Conservation (phyloP, 1,284 basidiomycete species). For the Sanguinoderma infundibulare region DNA sequence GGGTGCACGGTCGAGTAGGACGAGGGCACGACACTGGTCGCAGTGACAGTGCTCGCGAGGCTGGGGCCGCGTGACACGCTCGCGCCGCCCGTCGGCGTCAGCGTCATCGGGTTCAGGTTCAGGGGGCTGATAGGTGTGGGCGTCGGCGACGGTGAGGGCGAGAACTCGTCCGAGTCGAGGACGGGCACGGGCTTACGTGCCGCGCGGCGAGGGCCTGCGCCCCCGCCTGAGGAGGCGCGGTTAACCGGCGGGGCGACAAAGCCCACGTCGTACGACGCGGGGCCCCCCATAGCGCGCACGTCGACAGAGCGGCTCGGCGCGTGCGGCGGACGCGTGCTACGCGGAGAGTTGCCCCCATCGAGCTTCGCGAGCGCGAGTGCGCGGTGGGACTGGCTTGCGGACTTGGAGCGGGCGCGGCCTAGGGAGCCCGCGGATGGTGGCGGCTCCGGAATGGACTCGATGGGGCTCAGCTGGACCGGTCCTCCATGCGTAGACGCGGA, state of each 20-base stretch:
- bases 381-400: conserved; percentile 28
- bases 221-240: conserved; percentile 24
- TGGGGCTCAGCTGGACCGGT: conserved; percentile 5
- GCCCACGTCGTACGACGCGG: conserved; percentile 16
- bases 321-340: conserved; percentile 12
- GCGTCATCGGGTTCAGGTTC: no score
- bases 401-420: conserved; percentile 20
- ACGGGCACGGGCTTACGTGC: conserved; percentile 49
- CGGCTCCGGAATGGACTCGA: conserved; percentile 14
- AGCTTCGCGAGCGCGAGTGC: conserved; percentile 32
- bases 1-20: no score
- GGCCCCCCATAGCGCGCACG: conserved; percentile 5
- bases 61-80: conserved; percentile 14
- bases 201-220: conserved; percentile 24
- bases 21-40: not conserved
- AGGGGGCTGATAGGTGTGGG: no score
- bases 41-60: conserved; percentile 9
- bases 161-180: conserved; percentile 30
- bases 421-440: conserved; percentile 12
- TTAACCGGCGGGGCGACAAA: conserved; percentile 24
- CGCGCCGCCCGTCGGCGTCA: not conserved
- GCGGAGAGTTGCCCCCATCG: conserved; percentile 20
- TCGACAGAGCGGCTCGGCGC: conserved; percentile 23
- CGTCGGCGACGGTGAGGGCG: conserved; percentile 40
- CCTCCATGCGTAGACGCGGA: conserved; percentile 16